phyloP scores from a whole-genome alignment of 192 early-diverging fungal genomes.

The Coemansia aciculifera region DNA sequence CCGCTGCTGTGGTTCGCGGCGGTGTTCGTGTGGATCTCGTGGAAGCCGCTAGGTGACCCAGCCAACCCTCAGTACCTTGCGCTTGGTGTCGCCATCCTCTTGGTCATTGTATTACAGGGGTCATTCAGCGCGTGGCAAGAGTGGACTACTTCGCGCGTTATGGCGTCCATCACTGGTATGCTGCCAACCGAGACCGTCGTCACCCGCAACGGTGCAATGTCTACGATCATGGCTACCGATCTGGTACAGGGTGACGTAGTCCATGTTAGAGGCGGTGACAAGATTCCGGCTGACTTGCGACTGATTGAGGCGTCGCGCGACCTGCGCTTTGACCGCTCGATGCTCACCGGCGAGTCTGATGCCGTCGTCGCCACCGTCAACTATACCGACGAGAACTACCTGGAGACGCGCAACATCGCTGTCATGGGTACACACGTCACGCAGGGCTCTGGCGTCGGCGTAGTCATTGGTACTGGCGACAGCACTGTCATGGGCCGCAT shows the following conservation, averaged over 20 bases:
- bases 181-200: slow-evolving; percentile 63
- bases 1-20: slow-evolving; percentile 61
- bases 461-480: slow-evolving; percentile 88
- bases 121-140: slow-evolving; percentile 64
- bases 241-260: slow-evolving; percentile 95
- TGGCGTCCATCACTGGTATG: slow-evolving; percentile 67
- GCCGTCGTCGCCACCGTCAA: slow-evolving; percentile 74
- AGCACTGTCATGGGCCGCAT: slow-evolving; percentile 92
- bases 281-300: slow-evolving; percentile 64
- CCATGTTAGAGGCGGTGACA: slow-evolving; percentile 81
- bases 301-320: slow-evolving; percentile 73
- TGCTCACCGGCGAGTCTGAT: slow-evolving; percentile 92
- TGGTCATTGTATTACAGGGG: slow-evolving; percentile 61
- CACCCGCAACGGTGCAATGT: slow-evolving; percentile 59
- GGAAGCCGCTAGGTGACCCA: slow-evolving; percentile 46
- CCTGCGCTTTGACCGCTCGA: slow-evolving; percentile 89
- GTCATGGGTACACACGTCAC: slow-evolving; percentile 94
- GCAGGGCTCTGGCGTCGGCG: slow-evolving; percentile 82
- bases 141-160: slow-evolving; percentile 60
- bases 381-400: slow-evolving; percentile 44
- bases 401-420: slow-evolving; percentile 71
- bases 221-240: slow-evolving; percentile 54
- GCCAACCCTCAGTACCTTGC: slow-evolving; percentile 35
- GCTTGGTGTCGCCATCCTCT: slow-evolving; percentile 49
- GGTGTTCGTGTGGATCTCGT: slow-evolving; percentile 59